phyloP scores from a whole-genome alignment of 805 yeast genomes.

The Priceomyces fermenticarens region DNA sequence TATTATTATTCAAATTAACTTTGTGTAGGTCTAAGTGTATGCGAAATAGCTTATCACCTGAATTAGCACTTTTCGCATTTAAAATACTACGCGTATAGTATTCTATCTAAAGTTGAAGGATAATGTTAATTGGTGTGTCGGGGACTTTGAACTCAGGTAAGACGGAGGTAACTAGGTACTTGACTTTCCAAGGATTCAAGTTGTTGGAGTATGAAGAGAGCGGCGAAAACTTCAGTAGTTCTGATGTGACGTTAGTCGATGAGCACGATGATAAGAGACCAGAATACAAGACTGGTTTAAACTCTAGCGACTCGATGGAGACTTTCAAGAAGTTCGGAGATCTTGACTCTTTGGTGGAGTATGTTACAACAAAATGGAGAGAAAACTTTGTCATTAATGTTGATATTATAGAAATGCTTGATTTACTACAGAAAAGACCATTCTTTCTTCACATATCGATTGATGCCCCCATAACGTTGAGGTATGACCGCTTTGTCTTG shows the following conservation, averaged over 20 bases:
- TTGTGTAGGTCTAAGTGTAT: no score
- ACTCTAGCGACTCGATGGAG: slow-evolving; percentile 8
- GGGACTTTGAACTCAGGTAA: slow-evolving; percentile 71
- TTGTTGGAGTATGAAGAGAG: slow-evolving; percentile 17
- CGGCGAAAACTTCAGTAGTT: not conserved
- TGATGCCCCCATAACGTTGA: slow-evolving; percentile 63
- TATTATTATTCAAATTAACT: no score
- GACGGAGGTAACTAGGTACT: slow-evolving; percentile 57
- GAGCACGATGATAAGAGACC: not conserved
- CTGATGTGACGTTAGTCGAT: slow-evolving; percentile 1
- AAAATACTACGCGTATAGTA: no score
- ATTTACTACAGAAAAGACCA: slow-evolving; percentile 62
- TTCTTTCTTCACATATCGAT: slow-evolving; percentile 77
- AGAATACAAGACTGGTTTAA: not conserved
- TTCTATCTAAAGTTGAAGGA: not conserved
- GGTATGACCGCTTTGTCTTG: slow-evolving; percentile 37
- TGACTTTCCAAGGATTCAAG: slow-evolving; percentile 53
- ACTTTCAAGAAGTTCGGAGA: slow-evolving; percentile 28
- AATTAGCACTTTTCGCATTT: no score
- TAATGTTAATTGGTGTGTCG: slow-evolving; percentile 74
- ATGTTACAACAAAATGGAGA: slow-evolving; percentile 67
- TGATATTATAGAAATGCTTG: slow-evolving; percentile 39
- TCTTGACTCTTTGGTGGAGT: slow-evolving; percentile 48
- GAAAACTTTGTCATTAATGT: slow-evolving; percentile 59
- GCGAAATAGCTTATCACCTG: no score